These are phyloP conservation scores for Yarrowia sp. DNA, from an alignment of 805 yeast genomes.

Conservation along the genomic window DNA sequence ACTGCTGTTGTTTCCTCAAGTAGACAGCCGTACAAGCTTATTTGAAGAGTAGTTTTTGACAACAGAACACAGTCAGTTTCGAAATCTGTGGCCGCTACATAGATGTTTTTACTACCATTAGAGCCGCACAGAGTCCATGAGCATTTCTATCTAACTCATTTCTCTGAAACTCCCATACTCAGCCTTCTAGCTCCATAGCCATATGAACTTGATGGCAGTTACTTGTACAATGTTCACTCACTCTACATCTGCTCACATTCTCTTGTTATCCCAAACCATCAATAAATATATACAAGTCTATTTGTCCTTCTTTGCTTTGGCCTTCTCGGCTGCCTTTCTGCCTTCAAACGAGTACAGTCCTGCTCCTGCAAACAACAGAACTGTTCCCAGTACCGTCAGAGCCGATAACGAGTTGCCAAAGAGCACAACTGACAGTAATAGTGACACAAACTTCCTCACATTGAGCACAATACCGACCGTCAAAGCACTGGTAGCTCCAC, in stretches of 20 bases:
- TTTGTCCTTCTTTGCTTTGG: neutral
- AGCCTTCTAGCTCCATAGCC: no score
- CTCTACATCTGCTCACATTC: neutral
- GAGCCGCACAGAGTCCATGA: no score
- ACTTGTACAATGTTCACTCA: no score
- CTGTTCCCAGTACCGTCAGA: constrained; percentile 49
- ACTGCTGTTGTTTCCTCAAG: no score
- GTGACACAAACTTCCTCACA: constrained; percentile 59
- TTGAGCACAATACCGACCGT: constrained; percentile 61
- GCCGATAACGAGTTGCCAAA: constrained; percentile 49
- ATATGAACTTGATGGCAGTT: no score
- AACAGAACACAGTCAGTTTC: no score
- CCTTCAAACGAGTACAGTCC: constrained; percentile 13
- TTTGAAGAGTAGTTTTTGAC: no score
- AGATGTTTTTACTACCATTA: no score
- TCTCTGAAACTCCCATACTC: no score
- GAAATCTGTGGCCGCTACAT: no score
- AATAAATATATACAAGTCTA: constrained; percentile 1
- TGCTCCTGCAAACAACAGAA: constrained; percentile 56
- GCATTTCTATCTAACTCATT: no score
- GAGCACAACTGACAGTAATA: constrained; percentile 53
- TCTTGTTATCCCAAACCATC: neutral
- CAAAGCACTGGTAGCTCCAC: constrained; percentile 57
- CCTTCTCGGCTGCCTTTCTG: neutral
- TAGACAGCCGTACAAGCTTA: no score